Conservation (phyloP, 176 grass and related monocot species). For the Zoysia pacifica region DNA sequence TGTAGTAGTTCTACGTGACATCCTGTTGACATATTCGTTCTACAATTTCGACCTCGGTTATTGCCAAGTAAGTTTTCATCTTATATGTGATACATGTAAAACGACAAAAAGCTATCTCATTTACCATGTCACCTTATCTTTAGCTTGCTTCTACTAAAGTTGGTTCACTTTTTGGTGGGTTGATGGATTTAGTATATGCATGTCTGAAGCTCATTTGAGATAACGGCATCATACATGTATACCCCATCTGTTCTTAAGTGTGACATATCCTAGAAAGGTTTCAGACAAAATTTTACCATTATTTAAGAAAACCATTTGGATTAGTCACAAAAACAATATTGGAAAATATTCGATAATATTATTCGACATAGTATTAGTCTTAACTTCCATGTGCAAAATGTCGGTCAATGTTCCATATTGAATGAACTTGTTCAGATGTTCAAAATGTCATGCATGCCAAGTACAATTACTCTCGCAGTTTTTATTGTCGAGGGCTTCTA, state of each 20-base stretch:
- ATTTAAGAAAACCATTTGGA: not conserved
- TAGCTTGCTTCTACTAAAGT: slow-evolving; percentile 1
- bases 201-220: not conserved
- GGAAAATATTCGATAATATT: not conserved
- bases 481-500: slow-evolving; percentile 8
- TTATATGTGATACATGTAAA: slow-evolving; percentile 13
- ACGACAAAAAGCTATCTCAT: slow-evolving; percentile 3
- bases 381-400: not conserved
- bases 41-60: slow-evolving; percentile 99
- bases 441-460: not conserved
- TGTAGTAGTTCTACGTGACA: slow-evolving; percentile 84
- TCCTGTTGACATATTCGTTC: slow-evolving; percentile 93
- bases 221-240: not conserved
- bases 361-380: no score
- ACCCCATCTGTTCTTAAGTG: no score
- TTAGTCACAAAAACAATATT: not conserved
- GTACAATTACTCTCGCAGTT: not conserved
- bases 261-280: no score
- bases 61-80: slow-evolving; percentile 76
- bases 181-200: slow-evolving; percentile 19
- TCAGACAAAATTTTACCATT: not conserved
- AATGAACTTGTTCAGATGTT: not conserved
- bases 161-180: not conserved
- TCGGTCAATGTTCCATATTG: not conserved
- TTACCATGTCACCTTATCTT: not conserved